A percentile compares a stretch with the other conserved stretches of the same genome.
Conservation (phyloP, 345 rosid species). For the Garcia nutans region DNA sequence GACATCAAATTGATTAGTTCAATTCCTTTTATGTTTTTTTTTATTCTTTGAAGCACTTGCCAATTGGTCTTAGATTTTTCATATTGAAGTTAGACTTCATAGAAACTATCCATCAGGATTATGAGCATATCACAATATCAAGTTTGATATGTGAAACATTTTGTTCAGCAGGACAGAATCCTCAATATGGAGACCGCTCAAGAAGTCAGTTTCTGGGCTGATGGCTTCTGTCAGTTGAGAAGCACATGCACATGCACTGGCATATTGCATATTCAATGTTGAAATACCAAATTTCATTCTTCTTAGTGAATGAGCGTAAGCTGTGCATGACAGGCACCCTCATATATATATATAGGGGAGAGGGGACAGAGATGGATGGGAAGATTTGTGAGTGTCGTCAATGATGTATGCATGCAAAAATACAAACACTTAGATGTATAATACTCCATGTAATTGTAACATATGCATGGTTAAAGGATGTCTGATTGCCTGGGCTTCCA, state of each 20-base stretch:
- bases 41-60: background rate
- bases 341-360: background rate
- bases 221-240: background rate
- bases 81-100: background rate
- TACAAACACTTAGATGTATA: background rate
- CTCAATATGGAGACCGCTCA: background rate
- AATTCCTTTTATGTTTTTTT: background rate
- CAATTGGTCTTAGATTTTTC: background rate
- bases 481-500: background rate
- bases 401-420: background rate
- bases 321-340: background rate
- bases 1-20: slow-evolving; percentile 5
- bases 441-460: background rate
- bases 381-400: background rate
- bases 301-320: background rate
- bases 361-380: background rate
- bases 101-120: background rate
- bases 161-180: slow-evolving; percentile 3
- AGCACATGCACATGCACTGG: background rate
- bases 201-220: background rate
- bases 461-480: background rate
- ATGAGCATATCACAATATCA: background rate
- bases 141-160: background rate
- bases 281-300: slow-evolving; percentile 2
- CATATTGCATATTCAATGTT: slow-evolving; percentile 4